Evolutionary conservation across 2,329 filamentous ascomycete species (phyloP), one percentile per base, ranked within the genome.

Genomic region (Hypoxylon sp.): DNA sequence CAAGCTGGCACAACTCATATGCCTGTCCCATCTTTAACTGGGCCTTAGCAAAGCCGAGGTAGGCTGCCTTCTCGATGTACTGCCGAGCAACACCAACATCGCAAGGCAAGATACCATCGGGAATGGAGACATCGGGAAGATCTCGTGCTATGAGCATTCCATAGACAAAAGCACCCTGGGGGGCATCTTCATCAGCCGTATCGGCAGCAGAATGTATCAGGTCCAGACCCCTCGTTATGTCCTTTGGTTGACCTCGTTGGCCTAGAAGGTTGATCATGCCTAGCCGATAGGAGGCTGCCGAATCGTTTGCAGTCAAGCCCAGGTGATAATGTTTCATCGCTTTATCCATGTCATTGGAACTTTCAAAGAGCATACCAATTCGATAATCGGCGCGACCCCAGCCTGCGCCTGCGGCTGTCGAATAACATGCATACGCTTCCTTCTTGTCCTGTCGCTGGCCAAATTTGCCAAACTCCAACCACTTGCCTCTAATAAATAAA

Each of bases 241-340:
- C 94, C 79, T 96, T 94, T 44, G 84, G 87, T 80, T 97, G 93
- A 53, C 94, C 94, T 79, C 97, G 94, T 82, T 99, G 96, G 29
- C 96, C 96, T 60, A 98, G 87, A 56, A 99, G 84, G 65, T 92
- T 94, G 92, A 99, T 97, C 96, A 99, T 99, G 64, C 96, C 96
- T 73, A 99, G 84, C 66, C 96, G 90, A 82, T 94, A 88, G 65
- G 84, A 91, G 4, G 94, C 94, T 3, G 96, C 96, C 14, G 96
- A 97, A 81, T 99, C 96, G 24, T 91, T 90, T 73, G 91, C 84
- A 54, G 89, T 87, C 54, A 96, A 90, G 54, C 96, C 96, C 52
- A 88, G 87, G 72, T 94, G 90, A 81, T 98, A 99, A 80, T 98
- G 94, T 76, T 91, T 90, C 76, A 98, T 90, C 5, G 96, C 96